Base-by-base conservation (phyloP, 2,329 filamentous ascomycete species). In the Calonectria pseudoreteaudii region DNA sequence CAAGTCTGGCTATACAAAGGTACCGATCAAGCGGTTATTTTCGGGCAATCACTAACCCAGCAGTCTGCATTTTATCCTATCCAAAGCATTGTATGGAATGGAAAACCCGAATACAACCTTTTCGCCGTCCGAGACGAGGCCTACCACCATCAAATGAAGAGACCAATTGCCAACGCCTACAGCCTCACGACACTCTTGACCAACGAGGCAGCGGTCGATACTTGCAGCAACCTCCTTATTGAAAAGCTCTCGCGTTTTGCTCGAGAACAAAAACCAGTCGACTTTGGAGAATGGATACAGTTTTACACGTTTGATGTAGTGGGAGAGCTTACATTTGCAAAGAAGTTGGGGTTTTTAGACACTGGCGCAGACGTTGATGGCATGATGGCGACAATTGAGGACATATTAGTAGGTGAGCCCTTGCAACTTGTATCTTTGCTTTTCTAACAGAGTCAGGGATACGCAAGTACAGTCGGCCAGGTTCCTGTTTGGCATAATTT, bases 251-350 rank as follows among this genome's bases (percentile, higher is more conserved):
- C 30, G 1, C 10, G n/a, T 2, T 72, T 64, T 11, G 56, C 70
- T 8, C 16, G 23, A 6, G 49, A 49, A 11, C 58, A 58, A 8
- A 30, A 52, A 6, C 38, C 50, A 2, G 58, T 69, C 13, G 49
- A 72, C 14, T 28, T 72, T 18, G 70, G 70, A 26, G 58, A 69
- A 34, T 71, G 62, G 68, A 56, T 71, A 26, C 72, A 71, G n/a
- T 71, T 68, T n/a, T 71, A 74, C 31, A 67, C 72, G 3, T 87
- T 88, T 56, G 86, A 90, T 73, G 87, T 89, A 2, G 88, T 91
- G 34, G 87, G 87, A 2, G 83, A 86, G 44, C 87, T 90, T 50
- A 89, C 87, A 0, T 82, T 80, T 70, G 84, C 78, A 30, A 78
- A 77, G 11, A 75, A 79, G 0, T 82, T 85, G 77, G 88, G 87